Evolutionary conservation across 176 grass and related monocot genomes (phyloP).

Genomic region (Panicum miliaceum): DNA sequence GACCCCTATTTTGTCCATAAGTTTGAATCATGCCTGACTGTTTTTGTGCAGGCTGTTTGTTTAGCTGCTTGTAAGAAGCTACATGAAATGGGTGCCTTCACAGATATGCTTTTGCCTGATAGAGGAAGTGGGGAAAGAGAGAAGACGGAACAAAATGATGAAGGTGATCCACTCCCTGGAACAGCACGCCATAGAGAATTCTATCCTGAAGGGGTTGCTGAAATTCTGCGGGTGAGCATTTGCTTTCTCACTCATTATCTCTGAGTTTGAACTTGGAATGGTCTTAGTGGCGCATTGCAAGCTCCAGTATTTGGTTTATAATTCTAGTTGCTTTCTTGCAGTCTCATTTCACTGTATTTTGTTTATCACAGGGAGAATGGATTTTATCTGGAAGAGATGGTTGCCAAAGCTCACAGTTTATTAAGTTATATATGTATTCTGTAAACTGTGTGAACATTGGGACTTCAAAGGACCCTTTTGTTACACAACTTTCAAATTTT

Average conservation of each 20-base stretch:
- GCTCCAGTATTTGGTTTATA: conserved; percentile 8
- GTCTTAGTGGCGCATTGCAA: conserved; percentile 13
- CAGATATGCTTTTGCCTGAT: conserved; percentile 98
- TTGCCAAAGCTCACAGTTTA: conserved; percentile 52
- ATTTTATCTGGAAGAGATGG: conserved; percentile 84
- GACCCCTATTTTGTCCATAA: neutral
- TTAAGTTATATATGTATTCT: conserved; percentile 91
- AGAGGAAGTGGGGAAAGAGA: conserved; percentile 87
- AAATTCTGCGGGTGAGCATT: conserved; percentile 69
- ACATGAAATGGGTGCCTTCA: conserved; percentile 99
- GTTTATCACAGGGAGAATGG: conserved; percentile 87
- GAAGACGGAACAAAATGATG: conserved; percentile 76
- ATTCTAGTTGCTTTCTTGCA: neutral
- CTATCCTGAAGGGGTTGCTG: conserved; percentile 97
- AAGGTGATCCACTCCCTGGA: conserved; percentile 96
- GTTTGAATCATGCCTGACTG: conserved; percentile 22
- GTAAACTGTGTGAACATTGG: conserved; percentile 79
- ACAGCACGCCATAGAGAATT: conserved; percentile 96
- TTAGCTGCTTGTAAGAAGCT: conserved; percentile 99
- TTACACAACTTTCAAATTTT: conserved; percentile 89
- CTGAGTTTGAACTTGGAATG: conserved; percentile 26
- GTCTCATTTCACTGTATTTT: conserved; percentile 36
- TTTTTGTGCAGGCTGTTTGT: conserved; percentile 81
- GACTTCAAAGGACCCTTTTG: conserved; percentile 79
- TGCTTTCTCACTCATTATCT: conserved; percentile 38